Percentiles rank a stretch among this genome's conserved stretches.
Evolutionary conservation across 2,329 filamentous ascomycete species (phyloP).

Genomic region (Fusarium sacchari): DNA sequence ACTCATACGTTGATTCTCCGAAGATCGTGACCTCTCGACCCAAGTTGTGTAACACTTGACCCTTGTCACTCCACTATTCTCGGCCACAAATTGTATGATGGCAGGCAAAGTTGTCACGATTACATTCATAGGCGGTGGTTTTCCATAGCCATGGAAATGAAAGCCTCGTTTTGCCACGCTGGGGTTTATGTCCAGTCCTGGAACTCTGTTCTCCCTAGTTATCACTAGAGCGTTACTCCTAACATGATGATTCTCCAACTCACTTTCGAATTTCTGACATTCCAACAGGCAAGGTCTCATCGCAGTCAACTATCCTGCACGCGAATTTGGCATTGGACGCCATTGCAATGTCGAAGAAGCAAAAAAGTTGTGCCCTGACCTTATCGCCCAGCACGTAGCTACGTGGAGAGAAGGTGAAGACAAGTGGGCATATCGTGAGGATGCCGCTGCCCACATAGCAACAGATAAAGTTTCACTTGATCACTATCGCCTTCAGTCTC

Average conservation of each 20-base stretch:
- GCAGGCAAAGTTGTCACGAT: slow-evolving; percentile 1
- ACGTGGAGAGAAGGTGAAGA: slow-evolving; percentile 94
- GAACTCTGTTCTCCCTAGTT: background rate
- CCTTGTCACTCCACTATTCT: background rate
- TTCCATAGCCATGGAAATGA: background rate
- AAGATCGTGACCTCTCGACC: background rate
- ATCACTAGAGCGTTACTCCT: background rate
- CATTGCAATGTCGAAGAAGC: slow-evolving; percentile 85
- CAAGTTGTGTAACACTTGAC: background rate
- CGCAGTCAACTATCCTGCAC: slow-evolving; percentile 93
- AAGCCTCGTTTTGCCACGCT: background rate
- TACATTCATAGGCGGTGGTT: background rate
- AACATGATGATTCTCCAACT: background rate
- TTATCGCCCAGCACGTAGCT: slow-evolving; percentile 91
- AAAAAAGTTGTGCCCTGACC: slow-evolving; percentile 82
- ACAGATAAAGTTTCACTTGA: slow-evolving; percentile 95
- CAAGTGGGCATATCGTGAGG: slow-evolving; percentile 89
- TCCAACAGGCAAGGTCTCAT: slow-evolving; percentile 82
- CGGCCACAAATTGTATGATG: background rate
- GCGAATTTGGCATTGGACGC: slow-evolving; percentile 80
- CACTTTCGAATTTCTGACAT: slow-evolving; percentile 23
- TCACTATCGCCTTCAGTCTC: slow-evolving; percentile 86
- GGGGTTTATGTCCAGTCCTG: background rate
- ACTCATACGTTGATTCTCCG: background rate
- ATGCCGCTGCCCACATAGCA: slow-evolving; percentile 80